phyloP scores from a whole-genome alignment of 768 basidiomycete genomes.

The Auriscalpium vulgare region DNA sequence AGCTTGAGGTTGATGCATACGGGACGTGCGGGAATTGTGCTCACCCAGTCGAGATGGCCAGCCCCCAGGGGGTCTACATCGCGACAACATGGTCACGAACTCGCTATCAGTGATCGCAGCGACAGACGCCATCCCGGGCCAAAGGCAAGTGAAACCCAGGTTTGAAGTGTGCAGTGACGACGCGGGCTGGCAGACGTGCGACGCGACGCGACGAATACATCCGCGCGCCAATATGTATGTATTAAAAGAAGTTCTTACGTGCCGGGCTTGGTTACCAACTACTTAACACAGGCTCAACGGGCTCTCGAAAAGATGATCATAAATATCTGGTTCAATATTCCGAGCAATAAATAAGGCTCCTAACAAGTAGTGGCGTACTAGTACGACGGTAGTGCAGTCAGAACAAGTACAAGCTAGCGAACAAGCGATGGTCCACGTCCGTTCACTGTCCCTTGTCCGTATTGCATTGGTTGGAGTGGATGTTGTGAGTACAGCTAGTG shows the following conservation, averaged over 20 bases:
- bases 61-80: slow-evolving; percentile 39
- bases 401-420: slow-evolving; percentile 44
- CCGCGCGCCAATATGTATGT: too few relatives aligned
- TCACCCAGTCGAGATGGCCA: slow-evolving; percentile 43
- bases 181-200: too few relatives aligned
- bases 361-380: slow-evolving; percentile 8
- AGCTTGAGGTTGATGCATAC: background rate
- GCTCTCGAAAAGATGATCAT: background rate
- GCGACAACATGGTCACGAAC: slow-evolving; percentile 39
- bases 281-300: background rate
- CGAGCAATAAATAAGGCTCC: slow-evolving; percentile 1
- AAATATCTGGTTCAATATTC: background rate
- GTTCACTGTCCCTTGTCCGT: slow-evolving; percentile 43
- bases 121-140: background rate
- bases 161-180: too few relatives aligned
- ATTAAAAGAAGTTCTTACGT: too few relatives aligned
- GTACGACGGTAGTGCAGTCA: slow-evolving; percentile 12
- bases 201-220: too few relatives aligned
- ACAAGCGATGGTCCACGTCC: slow-evolving; percentile 46
- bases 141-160: too few relatives aligned
- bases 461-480: slow-evolving; percentile 20
- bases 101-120: slow-evolving; percentile 25
- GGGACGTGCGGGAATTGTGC: slow-evolving; percentile 2
- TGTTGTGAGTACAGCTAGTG: slow-evolving; percentile 18
- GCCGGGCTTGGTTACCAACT: too few relatives aligned